Evolutionary conservation across 768 basidiomycete genomes (phyloP), one percentile per base, ranked within the genome.

Genomic region (Kwoniella newhampshirensis): DNA sequence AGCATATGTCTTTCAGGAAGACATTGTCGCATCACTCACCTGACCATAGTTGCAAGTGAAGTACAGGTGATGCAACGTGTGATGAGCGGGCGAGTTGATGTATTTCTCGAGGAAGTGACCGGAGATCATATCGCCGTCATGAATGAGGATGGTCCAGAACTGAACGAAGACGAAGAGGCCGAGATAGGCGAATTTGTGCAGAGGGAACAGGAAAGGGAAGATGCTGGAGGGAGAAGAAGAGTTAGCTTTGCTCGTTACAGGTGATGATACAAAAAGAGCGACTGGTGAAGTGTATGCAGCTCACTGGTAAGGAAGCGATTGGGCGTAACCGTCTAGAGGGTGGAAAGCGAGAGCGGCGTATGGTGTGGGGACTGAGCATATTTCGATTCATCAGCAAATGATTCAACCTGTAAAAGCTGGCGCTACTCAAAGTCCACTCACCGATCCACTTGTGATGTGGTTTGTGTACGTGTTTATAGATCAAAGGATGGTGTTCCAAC

Each of bases 361-460:
- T 0, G 96, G 96, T 0, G 96, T 96, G 4, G 96, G 93, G 59
- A 99, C 92, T 96, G 70, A 37, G 1, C n/a, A 26, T 30, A 21
- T n/a, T n/a, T 35, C 17, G 32, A 17, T 32, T 39, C 18, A 47
- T 47, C 42, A 39, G 43, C 53, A 54, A 32, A 32, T 43, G 50
- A 40, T 26, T 25, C 13, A 7, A 8, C 35, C 44, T 47, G 17
- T 26, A 35, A 20, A 27, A 28, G 20, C 12, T 20, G 5, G 17
- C 25, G 17, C 4, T 18, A 21, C 36, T 46, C 7, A 20, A 30
- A 35, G 21, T 18, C 4, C 23, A 84, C 91, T 54, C 76, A 94
- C 92, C 85, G 62, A 98, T 81, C 96, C 96, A 99, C 78, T 89
- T 93, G 82, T 99, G 96, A 75, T 99, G 96, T 1, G 94, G 92